Conservation (phyloP, 768 basidiomycete species). For the Hemileccinum impolitum region DNA sequence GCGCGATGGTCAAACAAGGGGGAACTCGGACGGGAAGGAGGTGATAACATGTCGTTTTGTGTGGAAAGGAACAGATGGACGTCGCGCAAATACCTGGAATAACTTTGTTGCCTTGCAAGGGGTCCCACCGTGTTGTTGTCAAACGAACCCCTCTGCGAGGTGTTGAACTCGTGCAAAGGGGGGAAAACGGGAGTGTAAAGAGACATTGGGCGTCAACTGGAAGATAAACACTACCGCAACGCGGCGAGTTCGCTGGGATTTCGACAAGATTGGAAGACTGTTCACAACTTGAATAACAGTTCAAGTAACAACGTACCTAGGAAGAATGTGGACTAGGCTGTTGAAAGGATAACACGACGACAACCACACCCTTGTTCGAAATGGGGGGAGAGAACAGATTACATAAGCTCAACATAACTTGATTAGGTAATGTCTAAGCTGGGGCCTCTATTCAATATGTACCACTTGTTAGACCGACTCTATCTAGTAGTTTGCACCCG, state of each 20-base stretch:
- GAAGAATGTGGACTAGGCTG: background rate
- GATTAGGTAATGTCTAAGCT: too few relatives aligned
- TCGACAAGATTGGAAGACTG: background rate
- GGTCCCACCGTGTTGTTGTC: background rate
- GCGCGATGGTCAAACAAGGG: constrained; percentile 27
- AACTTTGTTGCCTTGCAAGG: constrained; percentile 13
- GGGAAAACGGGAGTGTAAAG: constrained; percentile 36
- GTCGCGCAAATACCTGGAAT: constrained; percentile 29
- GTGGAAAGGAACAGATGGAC: constrained; percentile 32
- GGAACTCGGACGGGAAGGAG: constrained; percentile 34
- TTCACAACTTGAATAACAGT: background rate
- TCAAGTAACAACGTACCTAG: constrained; percentile 8
- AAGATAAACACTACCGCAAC: background rate
- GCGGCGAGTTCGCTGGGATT: background rate
- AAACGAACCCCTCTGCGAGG: constrained; percentile 6
- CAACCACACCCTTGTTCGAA: background rate
- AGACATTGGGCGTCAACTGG: constrained; percentile 32
- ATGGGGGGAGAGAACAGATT: constrained; percentile 4
- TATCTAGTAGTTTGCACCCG: too few relatives aligned
- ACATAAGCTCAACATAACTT: constrained; percentile 7
- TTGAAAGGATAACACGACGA: background rate
- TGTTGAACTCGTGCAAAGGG: constrained; percentile 11
- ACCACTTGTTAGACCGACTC: too few relatives aligned
- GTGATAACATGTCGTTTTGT: constrained; percentile 31
- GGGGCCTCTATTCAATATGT: too few relatives aligned